Conservation (phyloP, 2,329 filamentous ascomycete genomes). For the Ceratocystis cubensis region DNA sequence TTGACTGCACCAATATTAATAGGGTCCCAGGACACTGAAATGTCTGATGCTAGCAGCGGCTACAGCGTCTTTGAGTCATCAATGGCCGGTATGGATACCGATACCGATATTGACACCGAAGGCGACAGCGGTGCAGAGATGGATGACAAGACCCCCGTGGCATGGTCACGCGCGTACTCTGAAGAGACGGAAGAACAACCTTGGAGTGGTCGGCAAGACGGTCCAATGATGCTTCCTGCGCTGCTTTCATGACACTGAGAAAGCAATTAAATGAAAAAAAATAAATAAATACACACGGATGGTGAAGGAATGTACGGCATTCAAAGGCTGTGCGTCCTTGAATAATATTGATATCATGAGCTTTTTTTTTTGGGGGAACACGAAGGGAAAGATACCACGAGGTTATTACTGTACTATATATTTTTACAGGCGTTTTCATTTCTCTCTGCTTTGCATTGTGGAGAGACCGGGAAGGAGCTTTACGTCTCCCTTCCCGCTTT, state of each 20-base stretch:
- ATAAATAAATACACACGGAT: background rate
- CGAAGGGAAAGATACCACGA: conserved; percentile 2
- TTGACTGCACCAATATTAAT: background rate
- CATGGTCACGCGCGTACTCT: conserved; percentile 1
- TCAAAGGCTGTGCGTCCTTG: background rate
- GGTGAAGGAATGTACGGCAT: background rate
- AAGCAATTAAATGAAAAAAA: background rate
- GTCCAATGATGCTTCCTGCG: background rate
- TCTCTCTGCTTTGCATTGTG: background rate
- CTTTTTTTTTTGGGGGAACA: background rate
- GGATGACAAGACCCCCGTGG: conserved; percentile 31
- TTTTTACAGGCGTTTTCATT: background rate
- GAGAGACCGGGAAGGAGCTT: background rate
- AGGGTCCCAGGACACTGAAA: conserved; percentile 5
- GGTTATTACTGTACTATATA: conserved; percentile 8
- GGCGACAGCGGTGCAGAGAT: conserved; percentile 28
- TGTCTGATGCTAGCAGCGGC: conserved; percentile 16
- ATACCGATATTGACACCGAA: conserved; percentile 16
- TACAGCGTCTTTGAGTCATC: conserved; percentile 8
- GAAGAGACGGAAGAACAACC: background rate
- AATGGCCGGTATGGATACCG: conserved; percentile 20
- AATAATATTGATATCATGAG: background rate
- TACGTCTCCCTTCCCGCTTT: background rate
- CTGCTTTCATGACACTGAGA: conserved; percentile 2
- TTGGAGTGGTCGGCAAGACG: background rate